Evolutionary conservation across 129 eudicot species (phyloP), one percentile per base, ranked within the genome.

Genomic region (Pulicaria dysenterica): DNA sequence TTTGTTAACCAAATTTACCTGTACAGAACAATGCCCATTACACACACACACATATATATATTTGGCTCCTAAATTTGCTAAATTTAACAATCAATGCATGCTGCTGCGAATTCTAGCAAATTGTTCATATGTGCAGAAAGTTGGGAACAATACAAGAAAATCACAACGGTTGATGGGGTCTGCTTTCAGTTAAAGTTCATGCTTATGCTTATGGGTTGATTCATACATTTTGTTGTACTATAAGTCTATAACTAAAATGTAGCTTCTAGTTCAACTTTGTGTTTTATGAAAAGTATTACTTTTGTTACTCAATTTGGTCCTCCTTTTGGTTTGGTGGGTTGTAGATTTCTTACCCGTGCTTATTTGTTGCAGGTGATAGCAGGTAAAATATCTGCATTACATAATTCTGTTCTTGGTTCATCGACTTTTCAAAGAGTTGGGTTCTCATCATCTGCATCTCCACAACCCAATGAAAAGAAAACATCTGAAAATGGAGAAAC

Each of bases 381-480:
- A 45, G 81, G 82, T 50, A 83, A 85, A 69, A 73, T 83, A 44
- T 83, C 88, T 64, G 34, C 64, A 12, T 73, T 83, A 62, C 83
- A 80, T 64, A 76, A 67, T 69, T 58, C 83, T 15, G n/a, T 62
- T 53, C 73, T 67, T 16, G 51, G 53, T 61, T 60, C 80, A 48
- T 76, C 83, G 3, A 45, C 78, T 58, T 77, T 83, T 41, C 89
- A 82, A 71, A 73, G 79, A 58, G 73, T 76, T 75, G 85, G 95
- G 69, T 59, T 89, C 66, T 92, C 91, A 3, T 86, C 98, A 15
- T 86, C 89, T 48, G 95, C 90, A 66, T 78, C 98, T 36, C 63
- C 89, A 55, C 79, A 92, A 80, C 47, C 84, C 65, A 70, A 84
- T 69, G 91, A 86, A 17, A 84, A 84, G 80, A 58, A 78, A 82